Percentiles rank a stretch among this genome's conserved stretches.
phyloP scores from a whole-genome alignment of 805 yeast genomes.

The Wickerhamomyces xylosicus region DNA sequence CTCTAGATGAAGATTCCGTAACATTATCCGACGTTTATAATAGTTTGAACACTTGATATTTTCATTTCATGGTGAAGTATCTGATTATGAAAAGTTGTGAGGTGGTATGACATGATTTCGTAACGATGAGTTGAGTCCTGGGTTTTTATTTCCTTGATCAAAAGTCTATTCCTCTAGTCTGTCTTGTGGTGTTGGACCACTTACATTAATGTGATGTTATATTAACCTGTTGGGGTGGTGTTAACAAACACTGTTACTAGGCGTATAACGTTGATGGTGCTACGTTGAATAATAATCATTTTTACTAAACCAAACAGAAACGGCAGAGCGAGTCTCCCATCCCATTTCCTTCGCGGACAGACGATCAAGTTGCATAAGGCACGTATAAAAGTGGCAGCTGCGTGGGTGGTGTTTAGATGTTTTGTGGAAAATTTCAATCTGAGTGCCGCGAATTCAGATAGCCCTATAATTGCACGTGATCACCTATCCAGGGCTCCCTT shows the following conservation, averaged over 20 bases:
- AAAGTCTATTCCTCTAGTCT: not conserved
- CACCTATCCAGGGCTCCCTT: not conserved
- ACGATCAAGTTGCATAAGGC: too few relatives aligned
- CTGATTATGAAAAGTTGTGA: not conserved
- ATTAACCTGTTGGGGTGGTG: constrained; percentile 8
- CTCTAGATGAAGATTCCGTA: too few relatives aligned
- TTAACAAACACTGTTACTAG: not conserved
- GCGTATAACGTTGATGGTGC: not conserved
- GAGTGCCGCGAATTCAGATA: not conserved
- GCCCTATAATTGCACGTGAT: not conserved
- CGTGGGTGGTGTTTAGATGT: not conserved
- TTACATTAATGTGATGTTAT: constrained; percentile 16
- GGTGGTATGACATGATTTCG: not conserved
- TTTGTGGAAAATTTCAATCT: constrained; percentile 1
- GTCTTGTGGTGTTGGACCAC: constrained; percentile 5
- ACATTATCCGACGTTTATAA: too few relatives aligned
- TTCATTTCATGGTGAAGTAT: too few relatives aligned
- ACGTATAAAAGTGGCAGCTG: not conserved
- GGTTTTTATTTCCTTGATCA: not conserved
- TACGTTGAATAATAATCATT: not conserved
- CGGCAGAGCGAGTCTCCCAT: not conserved
- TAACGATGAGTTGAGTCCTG: not conserved
- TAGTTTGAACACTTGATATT: too few relatives aligned
- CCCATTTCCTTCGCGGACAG: too few relatives aligned
- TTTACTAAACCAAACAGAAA: not conserved